Base-by-base conservation (phyloP, 768 basidiomycete genomes). In the Trametes cingulata region DNA sequence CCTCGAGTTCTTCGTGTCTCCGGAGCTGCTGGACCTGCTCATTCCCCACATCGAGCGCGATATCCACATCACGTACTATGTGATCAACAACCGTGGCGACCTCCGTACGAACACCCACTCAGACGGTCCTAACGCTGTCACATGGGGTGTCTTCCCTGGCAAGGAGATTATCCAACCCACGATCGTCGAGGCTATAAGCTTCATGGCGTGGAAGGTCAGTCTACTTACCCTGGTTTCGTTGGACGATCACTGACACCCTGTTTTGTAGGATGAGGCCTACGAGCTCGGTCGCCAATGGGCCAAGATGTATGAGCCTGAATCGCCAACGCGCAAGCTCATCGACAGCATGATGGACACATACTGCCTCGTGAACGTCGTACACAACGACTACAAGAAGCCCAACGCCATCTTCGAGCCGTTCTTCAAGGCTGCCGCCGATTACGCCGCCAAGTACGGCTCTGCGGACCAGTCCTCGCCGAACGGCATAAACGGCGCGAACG, bases 61-160 rank as follows among this genome's bases (percentile, higher is more conserved):
- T 68, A 82, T 83, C 60, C 85, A 88, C 66, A 90, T 96, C 69
- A 98, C 95, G 2, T 99, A 98, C 80, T 96, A 98, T 68, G 93
- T 95, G 48, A 96, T 98, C 74, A 98, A 98, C 82, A 93, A 90
- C 73, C 85, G 87, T 41, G 97, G 97, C 40, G 95, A 98, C 72
- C 78, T 99, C 50, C 85, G 88, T 56, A 98, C 97, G 49, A 99
- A 98, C 79, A 95, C 87, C 15, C 91, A 93, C 67, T 91, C 89
- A 2, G 95, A 97, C 51, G 94, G 95, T 2, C 95, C 97, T 25
- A 98, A 97, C 67, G 95, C 95, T n/a, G 94, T 98, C 17, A 98
- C 95, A 1, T 98, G 95, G 95, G 95, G 95, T 63, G 93, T 97
- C 9, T 98, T 96, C 82, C 93, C 95, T 5, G 92, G 93, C 56